Evolutionary conservation across 208 protist genomes (phyloP).

Genomic region (Spongospora subterranea): DNA sequence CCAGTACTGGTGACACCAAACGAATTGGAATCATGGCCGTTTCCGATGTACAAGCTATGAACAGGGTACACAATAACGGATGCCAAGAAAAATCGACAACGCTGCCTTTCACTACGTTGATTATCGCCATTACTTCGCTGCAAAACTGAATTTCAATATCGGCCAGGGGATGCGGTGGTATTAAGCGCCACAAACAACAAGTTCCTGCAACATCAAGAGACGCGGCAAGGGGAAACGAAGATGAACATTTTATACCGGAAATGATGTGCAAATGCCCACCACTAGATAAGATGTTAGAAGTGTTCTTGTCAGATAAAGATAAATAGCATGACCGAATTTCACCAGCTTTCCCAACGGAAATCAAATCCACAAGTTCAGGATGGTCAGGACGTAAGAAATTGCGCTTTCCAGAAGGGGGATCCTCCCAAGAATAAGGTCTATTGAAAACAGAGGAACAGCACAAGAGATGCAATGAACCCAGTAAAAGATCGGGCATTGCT

Average conservation of each 20-base stretch:
- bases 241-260: background rate
- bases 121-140: background rate
- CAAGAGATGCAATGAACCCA: background rate
- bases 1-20: background rate
- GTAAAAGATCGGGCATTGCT: no score
- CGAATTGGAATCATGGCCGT: no score
- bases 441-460: background rate
- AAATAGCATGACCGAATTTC: background rate
- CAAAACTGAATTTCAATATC: background rate
- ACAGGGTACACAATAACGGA: background rate
- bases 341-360: background rate
- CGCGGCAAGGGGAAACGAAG: background rate
- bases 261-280: background rate
- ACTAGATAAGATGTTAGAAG: background rate
- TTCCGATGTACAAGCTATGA: background rate
- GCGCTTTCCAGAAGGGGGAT: background rate
- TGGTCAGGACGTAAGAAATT: background rate
- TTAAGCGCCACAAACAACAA: background rate
- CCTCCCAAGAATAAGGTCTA: background rate
- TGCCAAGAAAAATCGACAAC: background rate
- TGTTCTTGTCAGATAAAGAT: background rate
- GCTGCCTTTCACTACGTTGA: background rate
- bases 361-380: background rate
- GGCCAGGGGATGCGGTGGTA: background rate
- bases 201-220: background rate